Percentiles rank a stretch among this genome's conserved stretches.
Conservation (phyloP, 108 stramenopile genomes). For the Aurantiochytrium sp. region DNA sequence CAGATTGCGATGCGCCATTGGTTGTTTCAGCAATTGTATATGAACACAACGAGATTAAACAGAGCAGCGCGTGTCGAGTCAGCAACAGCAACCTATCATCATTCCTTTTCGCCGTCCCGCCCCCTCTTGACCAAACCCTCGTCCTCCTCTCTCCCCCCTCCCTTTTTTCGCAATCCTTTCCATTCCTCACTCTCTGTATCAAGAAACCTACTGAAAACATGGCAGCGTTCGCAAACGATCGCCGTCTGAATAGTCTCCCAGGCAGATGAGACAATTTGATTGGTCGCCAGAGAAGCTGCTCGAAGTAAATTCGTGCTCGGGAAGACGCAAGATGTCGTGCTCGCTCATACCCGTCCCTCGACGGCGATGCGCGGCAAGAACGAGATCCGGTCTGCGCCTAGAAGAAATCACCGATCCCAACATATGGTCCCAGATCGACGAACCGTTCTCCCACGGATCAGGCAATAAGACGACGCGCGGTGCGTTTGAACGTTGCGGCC, state of each 20-base stretch:
- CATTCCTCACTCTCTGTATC: no score
- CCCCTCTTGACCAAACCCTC: no score
- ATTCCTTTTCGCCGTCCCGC: no score
- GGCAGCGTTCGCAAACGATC: background rate
- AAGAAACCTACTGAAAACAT: background rate
- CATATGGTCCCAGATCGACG: background rate
- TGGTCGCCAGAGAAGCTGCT: background rate
- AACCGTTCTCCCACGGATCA: background rate
- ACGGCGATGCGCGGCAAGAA: background rate
- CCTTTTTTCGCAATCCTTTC: no score
- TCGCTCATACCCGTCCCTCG: background rate
- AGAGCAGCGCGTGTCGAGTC: no score
- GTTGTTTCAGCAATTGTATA: background rate
- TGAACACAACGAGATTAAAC: background rate
- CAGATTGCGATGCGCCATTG: background rate
- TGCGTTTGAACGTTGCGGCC: background rate
- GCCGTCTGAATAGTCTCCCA: background rate
- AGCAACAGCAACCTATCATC: no score
- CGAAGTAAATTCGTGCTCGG: background rate
- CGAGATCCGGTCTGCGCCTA: no score
- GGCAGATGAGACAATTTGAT: background rate
- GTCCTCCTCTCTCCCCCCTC: no score
- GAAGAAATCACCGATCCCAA: background rate
- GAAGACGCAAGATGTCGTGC: background rate
- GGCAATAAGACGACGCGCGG: background rate